Percentiles rank a stretch among this genome's conserved stretches.
These are phyloP conservation scores for Heterobasidion occidentale DNA, from an alignment of 1,284 basidiomycete genomes.

Conservation along the genomic window DNA sequence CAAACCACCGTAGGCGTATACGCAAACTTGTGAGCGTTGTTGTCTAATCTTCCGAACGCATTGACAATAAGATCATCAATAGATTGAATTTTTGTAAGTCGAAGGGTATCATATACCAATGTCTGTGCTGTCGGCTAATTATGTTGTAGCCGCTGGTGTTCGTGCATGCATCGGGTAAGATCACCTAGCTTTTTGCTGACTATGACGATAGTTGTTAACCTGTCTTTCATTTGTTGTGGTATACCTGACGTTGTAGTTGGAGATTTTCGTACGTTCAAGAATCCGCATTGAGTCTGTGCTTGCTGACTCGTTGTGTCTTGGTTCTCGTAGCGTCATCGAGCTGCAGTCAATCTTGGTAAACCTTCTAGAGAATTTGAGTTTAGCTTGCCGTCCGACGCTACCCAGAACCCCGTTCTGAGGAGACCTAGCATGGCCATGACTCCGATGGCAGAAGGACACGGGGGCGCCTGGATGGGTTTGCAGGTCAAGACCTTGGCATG, in stretches of 20 bases:
- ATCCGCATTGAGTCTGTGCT: background rate
- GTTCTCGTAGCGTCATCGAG: conserved; percentile 16
- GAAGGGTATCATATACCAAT: background rate
- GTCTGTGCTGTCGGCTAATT: background rate
- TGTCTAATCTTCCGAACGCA: background rate
- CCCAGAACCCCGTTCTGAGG: conserved; percentile 2
- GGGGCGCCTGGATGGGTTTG: conserved; percentile 9
- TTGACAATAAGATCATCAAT: background rate
- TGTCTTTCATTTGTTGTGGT: background rate
- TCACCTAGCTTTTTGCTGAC: background rate
- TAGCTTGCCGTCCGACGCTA: conserved; percentile 5
- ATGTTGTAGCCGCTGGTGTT: conserved; percentile 16
- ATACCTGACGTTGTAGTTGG: background rate
- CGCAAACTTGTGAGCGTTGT: conserved; percentile 38
- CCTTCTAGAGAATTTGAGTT: conserved; percentile 18
- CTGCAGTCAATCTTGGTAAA: conserved; percentile 17
- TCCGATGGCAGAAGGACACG: conserved; percentile 6
- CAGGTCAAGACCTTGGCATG: background rate
- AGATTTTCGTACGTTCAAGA: background rate
- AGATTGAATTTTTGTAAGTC: conserved; percentile 16
- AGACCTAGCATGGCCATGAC: conserved; percentile 7
- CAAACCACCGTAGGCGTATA: conserved; percentile 36
- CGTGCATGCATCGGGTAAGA: conserved; percentile 25
- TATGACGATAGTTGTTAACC: background rate
- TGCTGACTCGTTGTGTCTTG: background rate